A percentile compares a stretch with the other conserved stretches of the same genome.
phyloP scores from a whole-genome alignment of 148 eudicot genomes.

The Rhododendron griersonianum region DNA sequence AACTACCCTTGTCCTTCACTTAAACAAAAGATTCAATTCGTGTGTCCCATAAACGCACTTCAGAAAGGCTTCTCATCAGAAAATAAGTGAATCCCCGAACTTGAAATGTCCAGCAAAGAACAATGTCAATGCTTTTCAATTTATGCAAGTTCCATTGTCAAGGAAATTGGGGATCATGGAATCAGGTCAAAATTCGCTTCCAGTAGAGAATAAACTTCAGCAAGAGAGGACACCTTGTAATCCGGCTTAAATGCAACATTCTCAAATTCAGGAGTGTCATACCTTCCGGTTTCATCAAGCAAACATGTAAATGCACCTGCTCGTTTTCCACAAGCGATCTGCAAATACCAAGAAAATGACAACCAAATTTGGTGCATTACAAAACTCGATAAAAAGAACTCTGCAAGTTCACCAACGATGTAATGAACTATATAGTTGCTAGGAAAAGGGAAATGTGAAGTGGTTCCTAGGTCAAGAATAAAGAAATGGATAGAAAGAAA shows the following conservation, averaged over 20 bases:
- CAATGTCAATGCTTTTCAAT: not conserved
- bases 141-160: not conserved
- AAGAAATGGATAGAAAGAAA: not conserved
- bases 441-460: not conserved
- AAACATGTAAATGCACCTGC: constrained; percentile 91
- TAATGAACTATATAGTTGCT: not conserved
- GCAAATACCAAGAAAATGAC: constrained; percentile 13
- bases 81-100: not conserved
- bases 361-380: not conserved
- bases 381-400: not conserved
- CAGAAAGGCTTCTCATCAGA: not conserved
- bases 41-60: not conserved
- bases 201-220: constrained; percentile 54
- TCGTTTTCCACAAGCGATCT: constrained; percentile 92
- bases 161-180: constrained; percentile 27
- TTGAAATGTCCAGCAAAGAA: not conserved
- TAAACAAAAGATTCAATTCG: not conserved
- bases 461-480: not conserved
- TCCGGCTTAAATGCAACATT: constrained; percentile 66
- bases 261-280: constrained; percentile 56
- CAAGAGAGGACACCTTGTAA: constrained; percentile 72
- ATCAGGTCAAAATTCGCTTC: constrained; percentile 56
- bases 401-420: not conserved
- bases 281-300: constrained; percentile 91
- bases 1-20: not conserved